Percentiles rank a stretch among this genome's conserved stretches.
Evolutionary conservation across 805 yeast species (phyloP).

Genomic region (Sugiyamaella boreocaroliniensis): DNA sequence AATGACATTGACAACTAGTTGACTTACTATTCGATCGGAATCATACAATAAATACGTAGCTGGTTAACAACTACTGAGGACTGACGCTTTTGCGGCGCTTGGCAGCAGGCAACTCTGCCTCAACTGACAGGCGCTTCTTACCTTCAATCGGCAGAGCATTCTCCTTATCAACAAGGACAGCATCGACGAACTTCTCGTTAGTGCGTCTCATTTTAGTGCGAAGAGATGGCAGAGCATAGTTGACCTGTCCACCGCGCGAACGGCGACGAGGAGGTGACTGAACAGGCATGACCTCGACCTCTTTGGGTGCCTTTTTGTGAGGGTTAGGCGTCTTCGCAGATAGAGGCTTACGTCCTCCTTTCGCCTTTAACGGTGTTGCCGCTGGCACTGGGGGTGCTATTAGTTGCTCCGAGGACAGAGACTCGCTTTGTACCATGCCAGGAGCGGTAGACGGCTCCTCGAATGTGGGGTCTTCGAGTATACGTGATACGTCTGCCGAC

Average conservation of each 20-base stretch:
- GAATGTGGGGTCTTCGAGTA: too few relatives aligned
- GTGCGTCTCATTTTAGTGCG: constrained; percentile 65
- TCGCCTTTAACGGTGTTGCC: neutral
- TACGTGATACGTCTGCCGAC: too few relatives aligned
- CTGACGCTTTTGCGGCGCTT: neutral
- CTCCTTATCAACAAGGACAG: constrained; percentile 35
- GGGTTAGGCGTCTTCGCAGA: neutral
- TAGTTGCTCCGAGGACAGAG: too few relatives aligned
- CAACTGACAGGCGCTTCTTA: neutral
- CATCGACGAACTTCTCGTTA: constrained; percentile 53
- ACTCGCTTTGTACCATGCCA: too few relatives aligned
- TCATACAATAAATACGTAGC: neutral
- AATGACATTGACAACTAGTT: too few relatives aligned
- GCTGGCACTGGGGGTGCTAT: too few relatives aligned
- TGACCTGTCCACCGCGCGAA: constrained; percentile 47
- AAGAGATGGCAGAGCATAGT: constrained; percentile 62
- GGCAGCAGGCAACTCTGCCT: neutral
- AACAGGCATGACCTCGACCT: constrained; percentile 2
- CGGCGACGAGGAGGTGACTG: constrained; percentile 30
- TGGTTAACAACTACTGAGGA: neutral
- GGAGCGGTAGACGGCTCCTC: too few relatives aligned
- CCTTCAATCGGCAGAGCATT: neutral
- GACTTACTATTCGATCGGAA: neutral
- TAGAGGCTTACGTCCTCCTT: constrained; percentile 4
- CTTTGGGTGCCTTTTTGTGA: constrained; percentile 2